These are phyloP conservation scores for Leccinum subatratum DNA, from an alignment of 1,284 basidiomycete species.

Conservation along the genomic window DNA sequence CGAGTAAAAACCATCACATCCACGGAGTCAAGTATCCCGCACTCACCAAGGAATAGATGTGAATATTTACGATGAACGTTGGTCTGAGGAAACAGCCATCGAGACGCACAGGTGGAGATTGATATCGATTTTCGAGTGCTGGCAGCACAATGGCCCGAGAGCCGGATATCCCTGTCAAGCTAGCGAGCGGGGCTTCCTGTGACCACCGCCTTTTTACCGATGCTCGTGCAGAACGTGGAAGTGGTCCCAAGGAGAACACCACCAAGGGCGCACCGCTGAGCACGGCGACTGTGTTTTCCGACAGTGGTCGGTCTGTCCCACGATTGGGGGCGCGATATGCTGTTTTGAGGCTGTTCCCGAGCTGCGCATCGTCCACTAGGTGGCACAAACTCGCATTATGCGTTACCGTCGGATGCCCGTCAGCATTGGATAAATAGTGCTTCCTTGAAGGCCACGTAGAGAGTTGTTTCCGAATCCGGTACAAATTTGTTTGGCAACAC, in stretches of 20 bases:
- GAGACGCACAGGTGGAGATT: not conserved
- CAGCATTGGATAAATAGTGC: constrained; percentile 1
- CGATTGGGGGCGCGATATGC: not conserved
- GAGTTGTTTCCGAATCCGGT: constrained; percentile 3
- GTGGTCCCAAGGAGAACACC: not conserved
- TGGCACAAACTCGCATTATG: not conserved
- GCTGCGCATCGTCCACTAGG: not conserved
- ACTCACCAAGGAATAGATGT: not conserved
- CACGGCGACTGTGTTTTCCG: not conserved
- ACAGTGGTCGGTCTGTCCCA: not conserved
- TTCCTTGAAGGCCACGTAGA: not conserved
- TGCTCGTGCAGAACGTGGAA: not conserved
- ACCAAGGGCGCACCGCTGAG: not conserved
- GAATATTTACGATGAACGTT: not conserved
- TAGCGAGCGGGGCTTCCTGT: constrained; percentile 8
- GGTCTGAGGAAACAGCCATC: not conserved
- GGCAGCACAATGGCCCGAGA: not conserved
- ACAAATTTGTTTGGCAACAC: constrained; percentile 27
- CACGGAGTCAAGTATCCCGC: not conserved
- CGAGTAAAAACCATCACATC: constrained; percentile 2
- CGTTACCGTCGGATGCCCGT: not conserved
- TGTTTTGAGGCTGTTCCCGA: not conserved
- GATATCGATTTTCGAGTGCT: not conserved
- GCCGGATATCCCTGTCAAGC: not conserved
- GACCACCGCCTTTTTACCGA: not conserved